Evolutionary conservation across 2,329 filamentous ascomycete species (phyloP).

Genomic region (Cryphonectria carpinicola): DNA sequence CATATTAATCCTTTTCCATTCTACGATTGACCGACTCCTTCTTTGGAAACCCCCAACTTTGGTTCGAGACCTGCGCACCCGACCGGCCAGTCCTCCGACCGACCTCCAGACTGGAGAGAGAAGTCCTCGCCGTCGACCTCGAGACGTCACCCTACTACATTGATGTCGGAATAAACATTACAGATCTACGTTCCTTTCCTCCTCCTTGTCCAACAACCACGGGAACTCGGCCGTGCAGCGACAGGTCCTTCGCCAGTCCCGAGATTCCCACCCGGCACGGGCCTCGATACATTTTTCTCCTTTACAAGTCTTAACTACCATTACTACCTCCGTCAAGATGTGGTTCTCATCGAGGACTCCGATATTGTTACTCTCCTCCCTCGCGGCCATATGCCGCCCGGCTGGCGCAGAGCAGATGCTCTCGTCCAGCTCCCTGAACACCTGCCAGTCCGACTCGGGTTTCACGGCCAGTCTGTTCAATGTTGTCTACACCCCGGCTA

Average conservation of each 20-base stretch:
- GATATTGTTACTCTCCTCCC: slow-evolving; percentile 49
- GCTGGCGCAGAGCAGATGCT: slow-evolving; percentile 69
- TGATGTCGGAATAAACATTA: slow-evolving; percentile 25
- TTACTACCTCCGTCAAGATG: slow-evolving; percentile 44
- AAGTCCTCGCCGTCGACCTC: slow-evolving; percentile 3
- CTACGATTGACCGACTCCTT: slow-evolving; percentile 12
- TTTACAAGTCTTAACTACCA: background rate
- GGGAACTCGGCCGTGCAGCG: slow-evolving; percentile 22
- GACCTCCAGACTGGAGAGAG: background rate
- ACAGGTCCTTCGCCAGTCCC: slow-evolving; percentile 12
- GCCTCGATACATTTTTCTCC: slow-evolving; percentile 8
- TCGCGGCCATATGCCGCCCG: slow-evolving; percentile 50
- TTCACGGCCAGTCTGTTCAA: slow-evolving; percentile 91
- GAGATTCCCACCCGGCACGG: slow-evolving; percentile 15
- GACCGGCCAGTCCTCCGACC: slow-evolving; percentile 12
- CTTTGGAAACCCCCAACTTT: slow-evolving; percentile 4
- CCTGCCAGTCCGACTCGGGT: slow-evolving; percentile 81
- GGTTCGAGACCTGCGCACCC: slow-evolving; percentile 2
- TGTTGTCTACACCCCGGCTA: slow-evolving; percentile 76
- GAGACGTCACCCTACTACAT: slow-evolving; percentile 10
- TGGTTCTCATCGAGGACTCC: slow-evolving; percentile 51
- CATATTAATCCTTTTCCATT: slow-evolving; percentile 11
- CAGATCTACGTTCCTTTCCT: slow-evolving; percentile 7
- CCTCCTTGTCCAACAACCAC: slow-evolving; percentile 14
- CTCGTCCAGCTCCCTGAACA: slow-evolving; percentile 79